These are phyloP conservation scores for Ilex aquifolium DNA, from an alignment of 257 asterid genomes.

Conservation along the genomic window DNA sequence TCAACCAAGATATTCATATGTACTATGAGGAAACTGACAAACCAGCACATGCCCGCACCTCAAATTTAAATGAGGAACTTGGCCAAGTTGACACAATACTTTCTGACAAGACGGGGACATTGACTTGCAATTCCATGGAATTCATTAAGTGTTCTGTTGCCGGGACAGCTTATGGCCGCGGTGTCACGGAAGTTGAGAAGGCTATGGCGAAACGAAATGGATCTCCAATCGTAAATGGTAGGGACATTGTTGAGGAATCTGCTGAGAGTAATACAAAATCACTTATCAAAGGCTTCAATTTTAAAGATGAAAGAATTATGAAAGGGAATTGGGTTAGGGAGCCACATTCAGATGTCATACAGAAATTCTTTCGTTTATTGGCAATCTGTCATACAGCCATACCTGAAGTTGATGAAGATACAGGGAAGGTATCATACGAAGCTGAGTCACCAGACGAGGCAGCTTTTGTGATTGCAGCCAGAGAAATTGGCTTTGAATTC, in stretches of 20 bases:
- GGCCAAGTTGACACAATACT: slow-evolving; percentile 91
- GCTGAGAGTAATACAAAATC: slow-evolving; percentile 25
- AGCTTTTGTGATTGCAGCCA: slow-evolving; percentile 90
- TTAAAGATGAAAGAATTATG: slow-evolving; percentile 64
- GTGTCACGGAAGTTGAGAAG: slow-evolving; percentile 79
- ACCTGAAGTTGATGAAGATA: slow-evolving; percentile 71
- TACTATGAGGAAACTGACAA: slow-evolving; percentile 84
- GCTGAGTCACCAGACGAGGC: slow-evolving; percentile 99
- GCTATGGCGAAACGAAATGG: slow-evolving; percentile 79
- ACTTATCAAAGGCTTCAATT: slow-evolving; percentile 72
- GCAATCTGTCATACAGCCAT: slow-evolving; percentile 93
- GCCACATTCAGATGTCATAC: slow-evolving; percentile 46
- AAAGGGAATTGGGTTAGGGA: slow-evolving; percentile 70
- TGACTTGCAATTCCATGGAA: slow-evolving; percentile 94
- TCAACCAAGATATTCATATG: slow-evolving; percentile 72
- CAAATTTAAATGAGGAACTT: slow-evolving; percentile 83
- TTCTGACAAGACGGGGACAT: slow-evolving; percentile 90
- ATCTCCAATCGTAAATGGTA: slow-evolving; percentile 48
- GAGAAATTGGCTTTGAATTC: slow-evolving; percentile 89
- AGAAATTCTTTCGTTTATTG: slow-evolving; percentile 63
- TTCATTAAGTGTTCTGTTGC: slow-evolving; percentile 85
- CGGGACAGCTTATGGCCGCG: slow-evolving; percentile 85
- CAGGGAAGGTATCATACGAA: slow-evolving; percentile 65
- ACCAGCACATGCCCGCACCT: slow-evolving; percentile 90
- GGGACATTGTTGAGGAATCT: slow-evolving; percentile 19